These are phyloP conservation scores for Ascochyta clinopodiicola DNA, from an alignment of 2,329 filamentous ascomycete genomes.

Conservation along the genomic window DNA sequence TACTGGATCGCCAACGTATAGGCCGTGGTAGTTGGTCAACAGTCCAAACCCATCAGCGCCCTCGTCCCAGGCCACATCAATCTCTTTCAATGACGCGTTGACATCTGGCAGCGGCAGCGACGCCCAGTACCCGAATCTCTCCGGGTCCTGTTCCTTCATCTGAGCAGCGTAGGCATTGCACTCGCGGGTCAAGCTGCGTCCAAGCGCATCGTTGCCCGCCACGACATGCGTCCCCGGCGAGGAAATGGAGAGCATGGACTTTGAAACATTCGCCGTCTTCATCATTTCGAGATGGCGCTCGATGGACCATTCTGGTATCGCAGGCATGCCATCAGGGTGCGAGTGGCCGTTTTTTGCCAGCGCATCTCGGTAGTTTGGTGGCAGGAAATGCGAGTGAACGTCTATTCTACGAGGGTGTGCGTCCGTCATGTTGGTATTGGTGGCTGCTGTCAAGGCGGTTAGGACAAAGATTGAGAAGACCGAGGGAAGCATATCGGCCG, in stretches of 20 bases:
- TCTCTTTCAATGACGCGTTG: conserved; percentile 55
- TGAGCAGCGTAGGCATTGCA: conserved; percentile 52
- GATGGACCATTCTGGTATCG: conserved; percentile 54
- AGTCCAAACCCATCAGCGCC: conserved; percentile 60
- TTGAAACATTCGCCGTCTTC: conserved; percentile 56
- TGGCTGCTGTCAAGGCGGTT: not conserved
- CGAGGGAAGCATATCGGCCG: not conserved
- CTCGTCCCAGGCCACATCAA: conserved; percentile 51
- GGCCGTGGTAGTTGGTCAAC: conserved; percentile 60
- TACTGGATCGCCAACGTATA: conserved; percentile 58
- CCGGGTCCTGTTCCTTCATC: conserved; percentile 46
- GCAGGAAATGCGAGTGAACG: conserved; percentile 58
- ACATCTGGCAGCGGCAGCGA: conserved; percentile 61
- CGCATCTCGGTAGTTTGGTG: conserved; percentile 51
- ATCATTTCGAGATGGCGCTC: conserved; percentile 59
- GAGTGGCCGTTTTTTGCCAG: conserved; percentile 51
- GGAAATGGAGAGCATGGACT: conserved; percentile 62
- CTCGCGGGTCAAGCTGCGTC: conserved; percentile 48
- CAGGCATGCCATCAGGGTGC: conserved; percentile 60
- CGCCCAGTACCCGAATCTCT: conserved; percentile 61
- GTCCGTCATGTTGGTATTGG: conserved; percentile 22
- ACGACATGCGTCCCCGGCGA: conserved; percentile 60
- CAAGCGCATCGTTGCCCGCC: conserved; percentile 47
- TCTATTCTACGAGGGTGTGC: conserved; percentile 51
- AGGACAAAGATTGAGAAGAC: not conserved